These are phyloP conservation scores for Aspergillus leporis DNA, from an alignment of 495 filamentous ascomycete species.

Conservation along the genomic window DNA sequence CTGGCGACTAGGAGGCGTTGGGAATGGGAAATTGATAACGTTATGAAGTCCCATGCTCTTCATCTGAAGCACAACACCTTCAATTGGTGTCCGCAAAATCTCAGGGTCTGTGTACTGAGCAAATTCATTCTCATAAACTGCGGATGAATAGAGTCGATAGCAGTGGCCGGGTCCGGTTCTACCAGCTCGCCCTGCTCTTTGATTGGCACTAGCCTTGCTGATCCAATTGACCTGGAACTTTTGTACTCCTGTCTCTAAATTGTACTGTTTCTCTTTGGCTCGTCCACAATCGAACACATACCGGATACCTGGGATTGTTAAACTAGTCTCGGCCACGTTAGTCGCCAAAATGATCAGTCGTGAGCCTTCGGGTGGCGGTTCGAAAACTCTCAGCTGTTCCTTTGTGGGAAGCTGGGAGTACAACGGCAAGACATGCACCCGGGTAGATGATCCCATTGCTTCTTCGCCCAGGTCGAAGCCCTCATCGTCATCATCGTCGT, in stretches of 20 bases:
- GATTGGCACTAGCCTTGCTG: conserved; percentile 92
- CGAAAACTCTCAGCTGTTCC: conserved; percentile 93
- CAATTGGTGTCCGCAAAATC: conserved; percentile 87
- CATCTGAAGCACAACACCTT: conserved; percentile 88
- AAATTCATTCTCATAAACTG: conserved; percentile 91
- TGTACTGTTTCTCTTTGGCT: conserved; percentile 87
- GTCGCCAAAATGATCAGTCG: conserved; percentile 91
- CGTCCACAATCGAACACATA: conserved; percentile 97
- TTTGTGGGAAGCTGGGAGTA: conserved; percentile 94
- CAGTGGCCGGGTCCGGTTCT: conserved; percentile 96
- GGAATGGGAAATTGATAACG: conserved; percentile 96
- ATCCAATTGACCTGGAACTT: conserved; percentile 96
- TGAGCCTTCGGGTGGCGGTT: conserved; percentile 78
- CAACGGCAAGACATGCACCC: conserved; percentile 83
- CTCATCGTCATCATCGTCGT: conserved; percentile 57
- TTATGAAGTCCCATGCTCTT: conserved; percentile 93
- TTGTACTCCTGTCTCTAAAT: conserved; percentile 83
- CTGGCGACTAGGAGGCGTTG: conserved; percentile 80
- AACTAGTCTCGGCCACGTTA: conserved; percentile 94
- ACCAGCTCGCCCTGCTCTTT: conserved; percentile 91
- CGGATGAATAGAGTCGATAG: conserved; percentile 90
- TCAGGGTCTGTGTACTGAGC: conserved; percentile 83
- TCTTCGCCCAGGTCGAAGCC: conserved; percentile 62
- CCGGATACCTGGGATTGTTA: conserved; percentile 93
- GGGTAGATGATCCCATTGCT: conserved; percentile 63